Evolutionary conservation across 106 monocot species (phyloP).

Genomic region (Apostasia shenzhenica): DNA sequence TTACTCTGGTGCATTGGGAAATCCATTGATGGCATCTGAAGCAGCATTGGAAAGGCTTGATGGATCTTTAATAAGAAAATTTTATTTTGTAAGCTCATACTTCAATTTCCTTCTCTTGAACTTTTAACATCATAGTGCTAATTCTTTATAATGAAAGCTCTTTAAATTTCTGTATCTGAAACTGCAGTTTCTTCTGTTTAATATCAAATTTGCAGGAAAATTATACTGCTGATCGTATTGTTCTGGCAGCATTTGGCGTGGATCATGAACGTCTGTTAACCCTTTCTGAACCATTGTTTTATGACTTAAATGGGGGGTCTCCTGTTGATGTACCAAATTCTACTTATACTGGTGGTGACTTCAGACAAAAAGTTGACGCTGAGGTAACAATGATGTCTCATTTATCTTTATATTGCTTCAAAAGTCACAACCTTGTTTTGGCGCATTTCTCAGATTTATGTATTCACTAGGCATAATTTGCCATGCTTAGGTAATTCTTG

Average conservation of each 20-base stretch:
- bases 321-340: constrained; percentile 41
- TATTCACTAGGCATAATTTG: not conserved
- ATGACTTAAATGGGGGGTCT: constrained; percentile 36
- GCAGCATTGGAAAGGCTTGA: constrained; percentile 39
- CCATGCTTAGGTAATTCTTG: not conserved
- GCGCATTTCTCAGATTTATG: not conserved
- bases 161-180: too few relatives aligned
- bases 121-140: too few relatives aligned
- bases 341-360: constrained; percentile 67
- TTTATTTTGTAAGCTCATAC: constrained; percentile 51
- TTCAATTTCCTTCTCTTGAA: not conserved
- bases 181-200: too few relatives aligned
- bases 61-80: constrained; percentile 45
- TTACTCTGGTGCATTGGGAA: constrained; percentile 63
- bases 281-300: constrained; percentile 59
- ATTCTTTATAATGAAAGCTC: too few relatives aligned
- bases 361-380: constrained; percentile 45
- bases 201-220: constrained; percentile 54
- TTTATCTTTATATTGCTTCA: not conserved
- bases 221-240: constrained; percentile 69
- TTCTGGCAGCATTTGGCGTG: constrained; percentile 69
- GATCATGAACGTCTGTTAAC: constrained; percentile 68
- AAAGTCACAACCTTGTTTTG: not conserved
- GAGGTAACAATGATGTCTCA: constrained; percentile 28
- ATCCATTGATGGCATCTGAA: constrained; percentile 54